phyloP scores from a whole-genome alignment of 108 stramenopile genomes.

The Parmales sp. region DNA sequence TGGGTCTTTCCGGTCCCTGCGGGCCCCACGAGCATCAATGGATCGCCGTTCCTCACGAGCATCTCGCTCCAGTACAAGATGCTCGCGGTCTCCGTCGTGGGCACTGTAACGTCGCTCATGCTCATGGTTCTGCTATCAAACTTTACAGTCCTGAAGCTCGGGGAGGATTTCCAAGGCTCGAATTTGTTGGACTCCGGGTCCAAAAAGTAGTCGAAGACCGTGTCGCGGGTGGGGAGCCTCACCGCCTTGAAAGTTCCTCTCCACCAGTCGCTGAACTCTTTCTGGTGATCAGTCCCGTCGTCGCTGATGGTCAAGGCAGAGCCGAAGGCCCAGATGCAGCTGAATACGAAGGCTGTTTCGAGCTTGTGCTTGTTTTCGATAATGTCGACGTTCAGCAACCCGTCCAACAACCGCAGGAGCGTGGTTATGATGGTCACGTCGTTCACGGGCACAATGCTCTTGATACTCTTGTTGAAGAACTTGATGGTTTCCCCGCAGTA shows the following conservation, averaged over 20 bases:
- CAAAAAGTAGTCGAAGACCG: conserved; percentile 62
- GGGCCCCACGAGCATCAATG: conserved; percentile 48
- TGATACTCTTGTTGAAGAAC: conserved; percentile 40
- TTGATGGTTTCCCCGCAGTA: conserved; percentile 14
- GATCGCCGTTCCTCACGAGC: conserved; percentile 32
- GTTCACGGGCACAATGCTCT: conserved; percentile 35
- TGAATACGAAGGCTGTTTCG: conserved; percentile 52
- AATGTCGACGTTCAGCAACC: conserved; percentile 31
- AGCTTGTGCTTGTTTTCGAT: conserved; percentile 19
- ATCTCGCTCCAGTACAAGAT: conserved; percentile 48
- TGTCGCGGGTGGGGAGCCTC: conserved; percentile 50
- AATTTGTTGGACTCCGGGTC: conserved; percentile 38
- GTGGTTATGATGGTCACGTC: conserved; percentile 30
- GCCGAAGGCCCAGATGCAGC: conserved; percentile 52
- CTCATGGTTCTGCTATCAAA: conserved; percentile 33
- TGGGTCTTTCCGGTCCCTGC: conserved; percentile 59
- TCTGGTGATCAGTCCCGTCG: conserved; percentile 51
- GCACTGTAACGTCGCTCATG: conserved; percentile 46
- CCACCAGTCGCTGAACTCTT: conserved; percentile 53
- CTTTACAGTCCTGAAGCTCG: conserved; percentile 34
- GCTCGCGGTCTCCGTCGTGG: conserved; percentile 56
- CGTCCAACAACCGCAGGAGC: conserved; percentile 49
- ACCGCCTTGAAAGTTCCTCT: conserved; percentile 39
- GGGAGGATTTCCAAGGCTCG: conserved; percentile 44
- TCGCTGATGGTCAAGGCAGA: conserved; percentile 31